Percentiles rank a stretch among this genome's conserved stretches.
Conservation (phyloP, 1,284 basidiomycete genomes). For the Mycocalia duriaeana region DNA sequence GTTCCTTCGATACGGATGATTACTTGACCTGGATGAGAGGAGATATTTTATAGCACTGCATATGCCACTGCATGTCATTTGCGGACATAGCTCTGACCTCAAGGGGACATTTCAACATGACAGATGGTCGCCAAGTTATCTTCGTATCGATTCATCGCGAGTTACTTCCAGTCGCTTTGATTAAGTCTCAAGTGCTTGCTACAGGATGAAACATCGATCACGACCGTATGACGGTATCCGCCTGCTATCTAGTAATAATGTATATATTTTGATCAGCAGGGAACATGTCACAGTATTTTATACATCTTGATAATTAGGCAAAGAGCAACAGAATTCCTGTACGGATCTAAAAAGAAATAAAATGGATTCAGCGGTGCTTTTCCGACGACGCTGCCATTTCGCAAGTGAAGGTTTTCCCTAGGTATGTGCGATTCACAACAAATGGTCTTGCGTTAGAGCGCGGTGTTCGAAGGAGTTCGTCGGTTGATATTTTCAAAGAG, state of each 20-base stretch:
- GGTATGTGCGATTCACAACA: neutral
- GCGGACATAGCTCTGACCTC: neutral
- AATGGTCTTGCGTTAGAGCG: neutral
- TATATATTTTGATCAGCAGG: too few species aligned
- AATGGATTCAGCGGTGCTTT: too few species aligned
- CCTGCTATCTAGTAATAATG: too few species aligned
- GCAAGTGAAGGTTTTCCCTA: neutral
- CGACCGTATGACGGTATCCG: too few species aligned
- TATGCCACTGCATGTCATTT: neutral
- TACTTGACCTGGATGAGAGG: conserved; percentile 5
- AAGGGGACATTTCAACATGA: neutral
- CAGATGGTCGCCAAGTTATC: neutral
- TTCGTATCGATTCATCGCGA: neutral
- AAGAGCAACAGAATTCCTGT: too few species aligned
- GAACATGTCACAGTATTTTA: too few species aligned
- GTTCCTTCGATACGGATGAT: conserved; percentile 22
- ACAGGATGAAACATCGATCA: too few species aligned
- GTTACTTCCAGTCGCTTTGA: too few species aligned
- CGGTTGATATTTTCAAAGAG: neutral
- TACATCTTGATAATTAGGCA: too few species aligned
- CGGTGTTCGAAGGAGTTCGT: neutral
- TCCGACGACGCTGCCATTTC: neutral
- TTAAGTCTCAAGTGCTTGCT: too few species aligned
- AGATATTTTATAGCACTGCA: neutral
- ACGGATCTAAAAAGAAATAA: too few species aligned